These are phyloP conservation scores for Emergomyces orientalis DNA, from an alignment of 2,329 filamentous ascomycete genomes.

Conservation along the genomic window DNA sequence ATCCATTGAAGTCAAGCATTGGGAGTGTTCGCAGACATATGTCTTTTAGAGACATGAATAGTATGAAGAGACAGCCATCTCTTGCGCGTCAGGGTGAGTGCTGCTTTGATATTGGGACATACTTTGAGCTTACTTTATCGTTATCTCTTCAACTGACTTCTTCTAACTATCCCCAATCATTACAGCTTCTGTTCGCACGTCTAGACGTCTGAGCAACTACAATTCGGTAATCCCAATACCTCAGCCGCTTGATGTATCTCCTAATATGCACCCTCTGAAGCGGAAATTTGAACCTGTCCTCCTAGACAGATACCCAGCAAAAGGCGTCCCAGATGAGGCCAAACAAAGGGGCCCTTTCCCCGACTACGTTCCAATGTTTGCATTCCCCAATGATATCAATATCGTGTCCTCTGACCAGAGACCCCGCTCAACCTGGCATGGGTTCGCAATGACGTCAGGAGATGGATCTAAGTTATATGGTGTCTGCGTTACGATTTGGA, in stretches of 20 bases:
- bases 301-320: conserved; percentile 84
- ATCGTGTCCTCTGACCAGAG: conserved; percentile 92
- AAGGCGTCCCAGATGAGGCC: conserved; percentile 68
- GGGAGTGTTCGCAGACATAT: conserved; percentile 88
- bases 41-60: conserved; percentile 91
- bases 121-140: conserved; percentile 1
- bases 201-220: conserved; percentile 88
- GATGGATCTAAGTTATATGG: conserved; percentile 89
- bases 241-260: conserved; percentile 78
- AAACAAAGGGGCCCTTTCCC: conserved; percentile 78
- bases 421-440: conserved; percentile 95
- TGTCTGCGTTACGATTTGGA: conserved; percentile 87
- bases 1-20: conserved; percentile 49
- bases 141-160: background rate
- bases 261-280: conserved; percentile 91
- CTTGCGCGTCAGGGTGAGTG: conserved; percentile 63
- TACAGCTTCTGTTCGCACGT: conserved; percentile 62
- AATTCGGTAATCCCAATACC: conserved; percentile 95
- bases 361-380: conserved; percentile 98
- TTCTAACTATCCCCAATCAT: conserved; percentile 16
- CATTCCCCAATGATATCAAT: conserved; percentile 95
- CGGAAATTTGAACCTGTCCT: conserved; percentile 93
- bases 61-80: conserved; percentile 75
- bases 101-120: conserved; percentile 15
- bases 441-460: conserved; percentile 92